Evolutionary conservation across 1,284 basidiomycete genomes (phyloP), one percentile per base, ranked within the genome.

Genomic region (Flammula alnicola): DNA sequence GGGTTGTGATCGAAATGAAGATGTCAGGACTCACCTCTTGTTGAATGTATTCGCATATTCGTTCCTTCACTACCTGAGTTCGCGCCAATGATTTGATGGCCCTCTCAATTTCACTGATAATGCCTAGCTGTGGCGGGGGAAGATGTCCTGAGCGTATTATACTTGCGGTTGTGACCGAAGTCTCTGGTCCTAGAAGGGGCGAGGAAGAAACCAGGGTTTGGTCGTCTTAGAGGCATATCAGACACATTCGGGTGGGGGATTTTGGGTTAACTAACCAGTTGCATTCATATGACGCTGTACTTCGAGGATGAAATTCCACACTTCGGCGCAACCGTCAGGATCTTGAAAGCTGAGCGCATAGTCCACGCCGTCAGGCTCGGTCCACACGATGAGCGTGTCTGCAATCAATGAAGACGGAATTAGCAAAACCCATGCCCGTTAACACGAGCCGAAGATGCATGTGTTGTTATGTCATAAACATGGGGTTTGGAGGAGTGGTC

Each of bases 341-440:
- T 98, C 96, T 66, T 98, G 96, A 63, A 99, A 99, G 58, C 94
- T 97, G 42, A 99, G 77, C 2, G 97, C 97, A 69, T 97, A 95
- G 70, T 99, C 96, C 19, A 89, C 85, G 19, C 94, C 93, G 57
- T 94, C 88, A 0, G 91, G 92, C 67, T 98, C 96, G 1, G 96
- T 99, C 96, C 96, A 99, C 10, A 99, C 96, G 56, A 99, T 98
- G 37, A 99, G 80, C 1, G 97, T 99, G 59, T 98, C 96, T 93
- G 67, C 32, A 52, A 45, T 38, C 5, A 48, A 45, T 32, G 37
- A 30, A 14, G 23, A 45, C 12, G 25, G 17, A 9, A 51, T 59
- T 32, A 62, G 51, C 29, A 49, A 9, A 37, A 35, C 19, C 33
- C 43, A 17, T 52, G 41, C 47, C 49, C 44, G 46, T 49, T 31